Evolutionary conservation across 148 eudicot species (phyloP), one percentile per base, ranked within the genome.

Genomic region (Cornus florida): DNA sequence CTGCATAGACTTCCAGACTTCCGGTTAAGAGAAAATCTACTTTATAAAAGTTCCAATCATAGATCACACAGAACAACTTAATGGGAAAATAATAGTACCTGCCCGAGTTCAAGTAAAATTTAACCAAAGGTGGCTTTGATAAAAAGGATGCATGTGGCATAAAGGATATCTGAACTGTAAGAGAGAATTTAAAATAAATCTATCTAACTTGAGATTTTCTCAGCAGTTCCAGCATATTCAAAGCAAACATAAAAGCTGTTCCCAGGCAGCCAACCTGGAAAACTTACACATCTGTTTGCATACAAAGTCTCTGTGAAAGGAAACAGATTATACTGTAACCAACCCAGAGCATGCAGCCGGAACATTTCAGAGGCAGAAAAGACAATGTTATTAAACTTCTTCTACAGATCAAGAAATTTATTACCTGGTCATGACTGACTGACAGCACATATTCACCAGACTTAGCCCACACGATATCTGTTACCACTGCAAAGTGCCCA

Each of bases 381-480:
- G 1, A 53, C 28, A 23, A 50, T 23, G 39, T 78, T n/a, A 62
- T 2, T 31, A 23, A n/a, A 71, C 20, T 33, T 24, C 22, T 48
- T 53, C 23, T 7, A 7, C 60, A 56, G 39, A 7, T 10, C 16
- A 32, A 38, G 48, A 62, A 76, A 82, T 59, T 73, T 12, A 68
- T 62, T 89, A 95, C 98, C 93, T 95, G 99, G 78, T 95, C 99
- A 87, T 95, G 93, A 83, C 99, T 91, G 76, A 93, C 97, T 8
- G 97, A 93, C 64, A 93, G 75, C 85, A 95, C 75, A 87, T 89
- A 95, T 76, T 90, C 93, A 81, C 94, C 90, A 79, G 87, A 86
- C 64, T 83, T 89, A 48, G 92, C 97, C 99, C 99, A 95, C 32
- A 88, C 86, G 78, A 93, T 88, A 82, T 95, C 97, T 20, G 97